phyloP scores from a whole-genome alignment of 2,329 filamentous ascomycete genomes.

The Fusarium poae region DNA sequence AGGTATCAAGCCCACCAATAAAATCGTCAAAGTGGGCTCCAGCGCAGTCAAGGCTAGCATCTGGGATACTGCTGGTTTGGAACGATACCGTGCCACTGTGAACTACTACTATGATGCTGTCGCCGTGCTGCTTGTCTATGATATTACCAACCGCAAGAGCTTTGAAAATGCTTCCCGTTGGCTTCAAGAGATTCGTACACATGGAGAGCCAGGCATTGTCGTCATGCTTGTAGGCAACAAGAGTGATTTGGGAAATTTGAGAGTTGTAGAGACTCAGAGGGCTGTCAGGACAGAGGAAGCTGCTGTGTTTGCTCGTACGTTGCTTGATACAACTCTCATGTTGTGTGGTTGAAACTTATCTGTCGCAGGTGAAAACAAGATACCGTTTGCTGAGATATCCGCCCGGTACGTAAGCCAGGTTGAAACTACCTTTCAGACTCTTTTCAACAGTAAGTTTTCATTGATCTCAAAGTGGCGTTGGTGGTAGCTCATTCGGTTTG shows the following conservation, averaged over 20 bases:
- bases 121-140: conserved; percentile 1
- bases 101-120: conserved; percentile 1
- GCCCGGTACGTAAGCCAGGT: not conserved
- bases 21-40: conserved; percentile 1
- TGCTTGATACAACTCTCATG: accelerated
- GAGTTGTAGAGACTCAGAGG: not conserved
- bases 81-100: not conserved
- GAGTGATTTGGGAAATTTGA: conserved; percentile 1
- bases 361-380: not conserved
- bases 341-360: not conserved
- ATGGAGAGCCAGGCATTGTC: not conserved
- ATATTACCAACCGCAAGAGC: conserved; percentile 5
- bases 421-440: not conserved
- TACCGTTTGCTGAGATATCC: conserved; percentile 8
- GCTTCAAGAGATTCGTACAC: not conserved
- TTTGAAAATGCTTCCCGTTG: conserved; percentile 1
- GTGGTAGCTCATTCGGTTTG: not conserved
- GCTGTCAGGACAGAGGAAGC: conserved; percentile 3
- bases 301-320: conserved; percentile 15
- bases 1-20: conserved; percentile 9
- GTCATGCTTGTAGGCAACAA: conserved; percentile 17
- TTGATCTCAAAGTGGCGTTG: accelerated
- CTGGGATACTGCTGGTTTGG: conserved; percentile 14
- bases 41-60: conserved; percentile 5
- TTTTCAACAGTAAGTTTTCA: not conserved